Evolutionary conservation across 2,329 filamentous ascomycete genomes (phyloP), one percentile per base, ranked within the genome.

Genomic region (Esteya vermicola): DNA sequence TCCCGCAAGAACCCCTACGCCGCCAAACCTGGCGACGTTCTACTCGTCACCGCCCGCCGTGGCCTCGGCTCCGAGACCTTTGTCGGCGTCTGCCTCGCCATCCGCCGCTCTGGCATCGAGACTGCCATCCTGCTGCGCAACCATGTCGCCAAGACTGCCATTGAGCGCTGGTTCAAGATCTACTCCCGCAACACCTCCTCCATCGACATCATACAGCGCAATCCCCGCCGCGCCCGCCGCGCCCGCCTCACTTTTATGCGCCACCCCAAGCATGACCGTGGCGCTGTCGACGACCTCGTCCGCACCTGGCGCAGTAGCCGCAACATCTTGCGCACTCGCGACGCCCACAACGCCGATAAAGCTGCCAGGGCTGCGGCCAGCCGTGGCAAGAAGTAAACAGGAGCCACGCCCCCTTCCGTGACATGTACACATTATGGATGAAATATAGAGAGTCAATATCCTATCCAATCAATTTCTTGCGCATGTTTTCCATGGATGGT

Each of bases 101-200:
- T 98, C 57, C 82, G 88, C 41, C 72, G 85, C 40, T 72, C 82
- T n/a, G 86, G 86, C 44, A 74, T 91, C 44, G 89, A 96, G 63
- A 93, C 85, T 3, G 82, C 83, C 5, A 80, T 98, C 41, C 64
- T 94, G 44, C 68, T 98, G 44, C 75, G 91, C 42, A 89, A 89
- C 52, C 78, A 93, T 56, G 65, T 98, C 51, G 88, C 85, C 49
- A 75, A 83, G 51, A 75, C 93, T 7, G 84, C 85, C 45, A 85
- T 94, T 44, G 91, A 98, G 72, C 91, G 94, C 85, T 94, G 85
- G 79, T 86, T 83, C 62, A 98, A 98, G 69, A 70, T 96, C 43
- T 96, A 91, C 67, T 84, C 77, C 55, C 89, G 89, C 45, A 81
- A 84, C 55, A 81, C 96, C 25, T 77, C 82, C 56, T 85, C 84